These are phyloP conservation scores for Nannizzia gypsea DNA, from an alignment of 2,329 filamentous ascomycete genomes.

Conservation along the genomic window DNA sequence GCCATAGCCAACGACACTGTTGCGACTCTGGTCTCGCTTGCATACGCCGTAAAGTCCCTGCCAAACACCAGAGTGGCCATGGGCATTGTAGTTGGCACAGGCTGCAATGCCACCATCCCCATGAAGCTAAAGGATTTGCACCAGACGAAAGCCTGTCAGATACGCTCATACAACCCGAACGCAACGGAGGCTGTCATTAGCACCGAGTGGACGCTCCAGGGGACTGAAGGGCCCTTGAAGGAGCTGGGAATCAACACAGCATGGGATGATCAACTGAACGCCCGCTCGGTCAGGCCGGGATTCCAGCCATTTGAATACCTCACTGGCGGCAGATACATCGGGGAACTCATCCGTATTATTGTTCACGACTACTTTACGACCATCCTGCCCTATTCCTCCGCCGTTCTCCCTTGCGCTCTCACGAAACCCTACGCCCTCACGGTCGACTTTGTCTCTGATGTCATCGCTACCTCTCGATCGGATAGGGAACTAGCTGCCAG, in stretches of 20 bases:
- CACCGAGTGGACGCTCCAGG: slow-evolving; percentile 69
- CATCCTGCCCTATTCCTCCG: slow-evolving; percentile 27
- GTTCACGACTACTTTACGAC: slow-evolving; percentile 50
- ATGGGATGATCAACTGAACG: slow-evolving; percentile 57
- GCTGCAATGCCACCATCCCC: slow-evolving; percentile 64
- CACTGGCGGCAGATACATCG: slow-evolving; percentile 60
- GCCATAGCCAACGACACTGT: slow-evolving; percentile 71
- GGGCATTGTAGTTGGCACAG: slow-evolving; percentile 66
- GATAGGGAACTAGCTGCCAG: slow-evolving; percentile 34
- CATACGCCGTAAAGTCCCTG: slow-evolving; percentile 52
- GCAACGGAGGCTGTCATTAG: slow-evolving; percentile 57
- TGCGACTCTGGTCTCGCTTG: slow-evolving; percentile 63
- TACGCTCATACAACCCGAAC: slow-evolving; percentile 34
- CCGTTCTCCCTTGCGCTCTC: slow-evolving; percentile 43
- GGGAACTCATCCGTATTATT: slow-evolving; percentile 58
- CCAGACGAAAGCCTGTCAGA: slow-evolving; percentile 43
- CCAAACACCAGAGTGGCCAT: slow-evolving; percentile 54
- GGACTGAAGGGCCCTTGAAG: slow-evolving; percentile 51
- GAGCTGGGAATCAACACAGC: slow-evolving; percentile 49
- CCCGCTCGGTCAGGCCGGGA: slow-evolving; percentile 52
- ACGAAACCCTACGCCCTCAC: slow-evolving; percentile 46
- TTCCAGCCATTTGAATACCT: slow-evolving; percentile 74
- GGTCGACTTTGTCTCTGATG: slow-evolving; percentile 59
- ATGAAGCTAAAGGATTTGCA: slow-evolving; percentile 51
- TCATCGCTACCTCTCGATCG: slow-evolving; percentile 43